Evolutionary conservation across 129 eudicot species (phyloP).

Genomic region (Chrysanthemum lavandulifolium): DNA sequence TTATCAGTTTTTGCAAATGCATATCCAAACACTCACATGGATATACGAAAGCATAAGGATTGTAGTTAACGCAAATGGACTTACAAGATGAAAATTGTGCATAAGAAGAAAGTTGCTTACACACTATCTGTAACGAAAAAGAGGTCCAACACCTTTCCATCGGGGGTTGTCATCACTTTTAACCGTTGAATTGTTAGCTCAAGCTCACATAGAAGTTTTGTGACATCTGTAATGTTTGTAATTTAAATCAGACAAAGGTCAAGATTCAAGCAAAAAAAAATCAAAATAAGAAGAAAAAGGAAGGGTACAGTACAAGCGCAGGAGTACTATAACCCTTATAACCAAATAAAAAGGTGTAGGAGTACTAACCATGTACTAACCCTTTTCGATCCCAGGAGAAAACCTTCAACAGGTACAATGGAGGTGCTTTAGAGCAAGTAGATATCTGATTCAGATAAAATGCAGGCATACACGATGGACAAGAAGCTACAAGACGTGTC

Average conservation of each 20-base stretch:
- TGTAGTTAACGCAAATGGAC: neutral
- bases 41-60: no score
- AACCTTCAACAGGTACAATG: conserved; percentile 70
- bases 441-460: conserved; percentile 55
- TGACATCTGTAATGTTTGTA: conserved; percentile 54
- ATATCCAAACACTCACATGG: neutral
- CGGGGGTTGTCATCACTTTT: conserved; percentile 93
- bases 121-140: conserved; percentile 73
- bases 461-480: conserved; percentile 61
- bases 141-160: conserved; percentile 77
- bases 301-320: no score
- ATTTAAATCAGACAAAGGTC: conserved; percentile 11
- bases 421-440: conserved; percentile 36
- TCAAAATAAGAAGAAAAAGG: neutral
- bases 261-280: neutral
- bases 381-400: conserved; percentile 74
- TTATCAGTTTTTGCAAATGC: neutral
- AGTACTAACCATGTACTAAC: conserved; percentile 61
- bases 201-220: conserved; percentile 64
- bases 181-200: conserved; percentile 79
- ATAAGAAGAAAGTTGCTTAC: conserved; percentile 36
- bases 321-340: no score
- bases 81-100: no score
- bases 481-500: conserved; percentile 58
- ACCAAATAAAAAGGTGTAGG: neutral